Evolutionary conservation across 2,329 filamentous ascomycete species (phyloP), one percentile per base, ranked within the genome.

Genomic region (Atkinsonella texensis): DNA sequence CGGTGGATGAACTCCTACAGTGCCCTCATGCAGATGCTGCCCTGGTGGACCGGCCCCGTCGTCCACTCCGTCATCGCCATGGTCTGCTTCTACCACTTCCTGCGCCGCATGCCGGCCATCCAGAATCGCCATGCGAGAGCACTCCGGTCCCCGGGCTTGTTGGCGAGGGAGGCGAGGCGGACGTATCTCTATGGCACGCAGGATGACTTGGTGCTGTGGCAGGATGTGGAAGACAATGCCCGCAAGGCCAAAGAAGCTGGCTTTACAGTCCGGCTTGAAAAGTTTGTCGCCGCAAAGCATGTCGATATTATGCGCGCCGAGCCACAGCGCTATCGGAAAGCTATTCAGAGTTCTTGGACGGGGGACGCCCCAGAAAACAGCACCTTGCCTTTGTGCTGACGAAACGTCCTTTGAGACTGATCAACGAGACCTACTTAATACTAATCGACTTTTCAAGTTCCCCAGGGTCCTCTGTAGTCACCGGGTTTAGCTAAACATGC

Each of bases 181-280:
- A 64, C 70, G n/a, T 81, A 80, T 54, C 55, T 80, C 17, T 81
- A 79, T 53, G 71, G 74, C 11, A 65, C 68, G 38, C 68, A 62
- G 1, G 78, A 81, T 58, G 53, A 57, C 38, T 65, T 79, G 54
- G 71, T 81, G 5, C 62, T 66, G 2, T 72, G 65, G 60, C 56
- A 54, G 8, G 70, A 77, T 53, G 67, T 81, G 4, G 74, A 79
- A 60, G 52, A 57, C 42, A 75, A 80, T 55, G 74, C 72, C 0
- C 59, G 54, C 2, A 63, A 70, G 43, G 74, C 76, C 0, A 57
- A 49, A 32, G 53, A 56, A 7, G 63, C 57, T 9, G 74, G 73
- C 2, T 71, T 73, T 40, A 50, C 51, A 3, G 70, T 77, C 2
- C 62, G 67, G 46, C 59, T 64, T 54, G 77, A 77, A 57, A 59